phyloP scores from a whole-genome alignment of 2,329 filamentous ascomycete species.

The Chaetomiaceae sp. region DNA sequence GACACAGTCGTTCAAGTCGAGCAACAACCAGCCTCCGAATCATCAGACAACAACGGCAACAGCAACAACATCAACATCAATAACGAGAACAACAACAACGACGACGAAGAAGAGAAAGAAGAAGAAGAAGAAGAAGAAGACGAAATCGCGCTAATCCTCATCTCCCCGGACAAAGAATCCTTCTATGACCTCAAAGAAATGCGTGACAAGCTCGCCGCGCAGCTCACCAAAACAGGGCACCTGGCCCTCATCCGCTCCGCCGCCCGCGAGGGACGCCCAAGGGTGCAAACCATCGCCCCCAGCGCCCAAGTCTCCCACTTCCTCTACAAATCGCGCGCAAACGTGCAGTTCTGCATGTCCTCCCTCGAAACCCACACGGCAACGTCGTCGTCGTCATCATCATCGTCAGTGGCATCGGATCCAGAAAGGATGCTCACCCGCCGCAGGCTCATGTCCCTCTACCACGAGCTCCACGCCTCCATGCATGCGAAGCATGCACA shows the following conservation, averaged over 20 bases:
- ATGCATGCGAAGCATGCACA: constrained; percentile 82
- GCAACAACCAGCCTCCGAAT: constrained; percentile 28
- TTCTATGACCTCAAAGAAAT: constrained; percentile 84
- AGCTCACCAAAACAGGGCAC: constrained; percentile 71
- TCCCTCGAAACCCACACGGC: constrained; percentile 59
- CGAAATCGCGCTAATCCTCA: constrained; percentile 78
- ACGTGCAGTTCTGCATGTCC: constrained; percentile 95
- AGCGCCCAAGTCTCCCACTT: constrained; percentile 84
- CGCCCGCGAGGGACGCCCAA: constrained; percentile 65
- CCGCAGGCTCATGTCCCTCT: constrained; percentile 74
- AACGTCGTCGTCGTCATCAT: neutral
- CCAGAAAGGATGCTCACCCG: constrained; percentile 49
- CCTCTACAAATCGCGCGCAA: constrained; percentile 87
- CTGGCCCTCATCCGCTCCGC: constrained; percentile 71
- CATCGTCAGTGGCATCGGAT: neutral
- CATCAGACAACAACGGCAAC: neutral
- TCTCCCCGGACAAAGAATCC: constrained; percentile 87
- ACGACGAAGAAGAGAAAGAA: constrained; percentile 41
- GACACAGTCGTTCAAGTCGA: constrained; percentile 42
- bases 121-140: constrained; percentile 61
- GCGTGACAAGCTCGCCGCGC: constrained; percentile 58
- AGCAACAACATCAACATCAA: neutral
- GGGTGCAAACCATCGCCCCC: constrained; percentile 70
- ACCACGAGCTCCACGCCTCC: constrained; percentile 76
- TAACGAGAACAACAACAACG: constrained; percentile 32